Evolutionary conservation across 208 protist species (phyloP), one percentile per base, ranked within the genome.

Genomic region (Trypanosoma cruzi): DNA sequence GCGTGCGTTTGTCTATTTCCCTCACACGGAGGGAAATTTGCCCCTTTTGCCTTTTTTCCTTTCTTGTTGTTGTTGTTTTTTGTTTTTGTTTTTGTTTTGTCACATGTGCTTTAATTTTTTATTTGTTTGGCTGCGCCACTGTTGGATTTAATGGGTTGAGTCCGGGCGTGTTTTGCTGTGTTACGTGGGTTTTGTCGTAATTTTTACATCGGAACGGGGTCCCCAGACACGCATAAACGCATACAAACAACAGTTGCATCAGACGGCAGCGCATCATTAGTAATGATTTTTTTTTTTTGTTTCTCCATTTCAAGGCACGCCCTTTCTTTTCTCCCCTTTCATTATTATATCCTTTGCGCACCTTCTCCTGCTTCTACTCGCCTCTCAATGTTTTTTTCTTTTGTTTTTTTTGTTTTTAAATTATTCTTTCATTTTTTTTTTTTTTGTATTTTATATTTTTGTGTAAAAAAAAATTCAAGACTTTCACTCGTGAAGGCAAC

Each of bases 351-450:
- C 40, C 8, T 1, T 2, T 44, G 40, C 13, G 40, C 18, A 14
- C 3, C 3, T 44, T 14, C 40, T 44, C 11, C 40, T 44, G 18
- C 40, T 4, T 7, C 40, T 44, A 14, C 40, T 44, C 8, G 40
- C n/a, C 4, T 64, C n/a, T 52, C 4, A 22, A 49, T 64, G 3
- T 52, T 52, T 48, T 49, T 64, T 26, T 31, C 44, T 36, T 66
- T 18, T 42, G 32, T 66, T 37, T 50, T 52, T 20, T 16, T 66
- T 10, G 26, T 54, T 31, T 66, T 32, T 34, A 13, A 29, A 2
- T 53, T 36, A 11, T 26, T 56, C 26, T n/a, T 32, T 6, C 14
- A 42, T 5, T 4, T 40, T 5, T 32, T 4, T 31, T 11, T 37
- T 4, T 66, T 56, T 56, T 42, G 29, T 18, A 42, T 24, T 66